phyloP scores from a whole-genome alignment of 257 asterid genomes.

The Nicotiana attenuata region DNA sequence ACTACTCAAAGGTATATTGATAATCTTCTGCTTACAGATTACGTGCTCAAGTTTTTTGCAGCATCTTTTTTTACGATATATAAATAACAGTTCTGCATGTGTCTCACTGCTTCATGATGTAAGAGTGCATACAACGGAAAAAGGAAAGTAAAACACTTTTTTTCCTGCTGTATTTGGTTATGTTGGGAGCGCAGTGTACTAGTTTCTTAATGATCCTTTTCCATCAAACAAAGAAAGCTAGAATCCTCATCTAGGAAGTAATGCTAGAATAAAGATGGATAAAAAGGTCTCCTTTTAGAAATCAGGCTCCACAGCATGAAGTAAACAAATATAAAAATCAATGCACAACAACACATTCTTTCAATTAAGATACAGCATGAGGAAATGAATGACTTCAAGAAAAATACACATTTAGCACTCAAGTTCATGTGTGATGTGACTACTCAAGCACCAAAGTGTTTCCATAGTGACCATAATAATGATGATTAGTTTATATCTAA shows the following conservation, averaged over 20 bases:
- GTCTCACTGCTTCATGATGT: background rate
- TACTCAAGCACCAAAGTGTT: background rate
- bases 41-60: background rate
- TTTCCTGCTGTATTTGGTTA: background rate
- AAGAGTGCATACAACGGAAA: background rate
- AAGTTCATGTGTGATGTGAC: background rate
- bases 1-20: background rate
- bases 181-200: background rate
- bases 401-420: background rate
- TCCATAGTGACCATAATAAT: background rate
- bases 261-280: background rate
- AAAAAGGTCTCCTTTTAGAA: background rate
- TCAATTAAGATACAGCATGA: background rate
- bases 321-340: background rate
- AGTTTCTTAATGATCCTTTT: background rate
- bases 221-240: background rate
- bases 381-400: background rate
- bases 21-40: background rate
- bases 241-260: background rate
- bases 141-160: background rate
- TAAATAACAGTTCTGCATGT: background rate
- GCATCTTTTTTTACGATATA: background rate
- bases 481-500: background rate
- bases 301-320: conserved; percentile 1
- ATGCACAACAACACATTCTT: background rate